Conservation (phyloP, 495 filamentous ascomycete species). For the Hypoxylon rickii region DNA sequence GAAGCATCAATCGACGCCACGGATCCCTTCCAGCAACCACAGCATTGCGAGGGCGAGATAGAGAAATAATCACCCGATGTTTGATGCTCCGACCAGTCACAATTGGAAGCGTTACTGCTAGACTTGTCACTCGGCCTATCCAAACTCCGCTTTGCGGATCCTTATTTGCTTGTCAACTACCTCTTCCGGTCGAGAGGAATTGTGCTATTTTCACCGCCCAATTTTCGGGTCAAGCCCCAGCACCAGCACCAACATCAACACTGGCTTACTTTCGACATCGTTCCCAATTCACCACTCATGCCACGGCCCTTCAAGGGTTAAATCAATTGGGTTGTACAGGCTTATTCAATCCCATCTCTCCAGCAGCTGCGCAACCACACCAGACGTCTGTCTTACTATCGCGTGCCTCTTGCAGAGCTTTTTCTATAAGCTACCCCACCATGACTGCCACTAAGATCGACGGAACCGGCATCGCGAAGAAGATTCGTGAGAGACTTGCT, state of each 20-base stretch:
- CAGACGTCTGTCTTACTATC: constrained; percentile 14
- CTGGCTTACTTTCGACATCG: constrained; percentile 22
- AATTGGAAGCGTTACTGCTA: neutral
- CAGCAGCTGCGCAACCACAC: constrained; percentile 9
- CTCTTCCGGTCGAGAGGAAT: constrained; percentile 5
- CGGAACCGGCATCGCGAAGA: constrained; percentile 90
- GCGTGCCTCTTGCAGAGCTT: constrained; percentile 25
- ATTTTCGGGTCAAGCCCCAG: too few species aligned
- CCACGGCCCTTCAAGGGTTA: neutral
- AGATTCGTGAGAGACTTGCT: constrained; percentile 78
- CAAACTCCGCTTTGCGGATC: constrained; percentile 35
- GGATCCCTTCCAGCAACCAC: constrained; percentile 1
- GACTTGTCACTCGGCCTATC: constrained; percentile 9
- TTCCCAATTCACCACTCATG: neutral
- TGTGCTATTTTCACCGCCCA: constrained; percentile 20
- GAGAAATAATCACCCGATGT: neutral
- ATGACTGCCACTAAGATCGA: constrained; percentile 94
- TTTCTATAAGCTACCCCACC: constrained; percentile 54
- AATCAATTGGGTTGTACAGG: constrained; percentile 19
- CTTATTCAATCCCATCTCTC: constrained; percentile 15
- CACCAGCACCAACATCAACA: too few species aligned
- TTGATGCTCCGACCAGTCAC: constrained; percentile 27
- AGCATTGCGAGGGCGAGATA: constrained; percentile 6
- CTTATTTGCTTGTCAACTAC: constrained; percentile 30
- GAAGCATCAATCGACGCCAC: constrained; percentile 10